Percentiles rank a stretch among this genome's conserved stretches.
phyloP scores from a whole-genome alignment of 148 eudicot genomes.

The Talinum fruticosum region DNA sequence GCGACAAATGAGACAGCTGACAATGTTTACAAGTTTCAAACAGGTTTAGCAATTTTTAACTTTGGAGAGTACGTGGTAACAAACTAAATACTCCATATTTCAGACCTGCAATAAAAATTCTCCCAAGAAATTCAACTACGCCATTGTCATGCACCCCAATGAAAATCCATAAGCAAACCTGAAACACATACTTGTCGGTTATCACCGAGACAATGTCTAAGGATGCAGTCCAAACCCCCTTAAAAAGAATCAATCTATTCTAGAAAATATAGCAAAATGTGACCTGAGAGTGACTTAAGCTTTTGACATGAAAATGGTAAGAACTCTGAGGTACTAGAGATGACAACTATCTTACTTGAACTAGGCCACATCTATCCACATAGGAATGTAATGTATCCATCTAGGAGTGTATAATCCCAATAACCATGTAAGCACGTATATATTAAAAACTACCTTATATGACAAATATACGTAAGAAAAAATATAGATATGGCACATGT shows the following conservation, averaged over 20 bases:
- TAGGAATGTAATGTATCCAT: too few species aligned
- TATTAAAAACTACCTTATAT: too few species aligned
- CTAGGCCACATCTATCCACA: too few species aligned
- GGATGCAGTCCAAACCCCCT: not conserved
- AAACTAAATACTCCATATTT: not conserved
- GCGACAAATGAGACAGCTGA: conserved; percentile 60
- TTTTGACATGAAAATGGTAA: too few species aligned
- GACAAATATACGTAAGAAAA: too few species aligned
- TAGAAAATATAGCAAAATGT: not conserved
- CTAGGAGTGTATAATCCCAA: too few species aligned
- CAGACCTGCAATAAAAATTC: conserved; percentile 82
- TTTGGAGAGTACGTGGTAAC: not conserved
- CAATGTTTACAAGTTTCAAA: not conserved
- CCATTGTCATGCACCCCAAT: conserved; percentile 61
- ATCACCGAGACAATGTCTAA: conserved; percentile 1
- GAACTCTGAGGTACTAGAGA: too few species aligned
- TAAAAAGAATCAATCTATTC: not conserved
- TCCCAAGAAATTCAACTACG: conserved; percentile 52
- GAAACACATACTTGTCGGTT: conserved; percentile 6
- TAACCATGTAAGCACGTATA: too few species aligned
- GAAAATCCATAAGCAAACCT: conserved; percentile 81
- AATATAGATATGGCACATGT: too few species aligned
- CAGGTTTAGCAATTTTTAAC: not conserved
- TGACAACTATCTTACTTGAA: too few species aligned
- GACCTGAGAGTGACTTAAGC: too few species aligned